Evolutionary conservation across 805 yeast genomes (phyloP), one percentile per base, ranked within the genome.

Genomic region (Sugiyamaella valdiviana): DNA sequence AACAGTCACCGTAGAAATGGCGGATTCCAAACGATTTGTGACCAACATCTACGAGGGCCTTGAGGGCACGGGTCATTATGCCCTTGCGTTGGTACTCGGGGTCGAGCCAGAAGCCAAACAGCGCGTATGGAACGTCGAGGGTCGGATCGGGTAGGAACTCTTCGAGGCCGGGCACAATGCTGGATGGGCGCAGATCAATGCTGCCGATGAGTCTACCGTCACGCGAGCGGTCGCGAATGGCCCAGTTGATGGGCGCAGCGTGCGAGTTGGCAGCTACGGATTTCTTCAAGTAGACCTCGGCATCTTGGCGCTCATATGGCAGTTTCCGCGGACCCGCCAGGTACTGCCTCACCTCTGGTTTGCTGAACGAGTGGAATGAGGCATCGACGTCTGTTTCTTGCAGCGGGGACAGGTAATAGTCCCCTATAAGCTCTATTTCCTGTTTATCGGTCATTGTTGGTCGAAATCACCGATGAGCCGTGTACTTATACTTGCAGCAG

Each of bases 71-170:
- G 12, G 49, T 36, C 49, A 52, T 49, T 32, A 56, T 48, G 10
- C 59, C 59, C 23, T 46, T 35, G 9, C 48, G 44, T 12, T 43
- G 50, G 39, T 55, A 55, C 3, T 44, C 52, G 5, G 57, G 56
- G n/a, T 37, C 37, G 24, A 56, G 29, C 45, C 50, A 55, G 48
- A 51, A 56, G n/a, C 59, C 57, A 26, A 55, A 47, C 6, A 21
- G 17, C 14, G 50, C 54, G 39, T n/a, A 50, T 12, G 37, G 42
- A n/a, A 38, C 41, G 24, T 36, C 22, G 9, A 35, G 21, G 2
- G 38, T 19, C 14, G 44, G 38, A 12, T 46, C 22, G 6, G 42
- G 44, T 16, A 42, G 36, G 22, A 22, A 20, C 14, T 45, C 32
- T 26, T 16, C 17, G 19, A 22, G 29, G 9, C 21, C 36, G 22